Evolutionary conservation across 2,329 filamentous ascomycete species (phyloP), one percentile per base, ranked within the genome.

Genomic region (Arthrobotrys iridis): DNA sequence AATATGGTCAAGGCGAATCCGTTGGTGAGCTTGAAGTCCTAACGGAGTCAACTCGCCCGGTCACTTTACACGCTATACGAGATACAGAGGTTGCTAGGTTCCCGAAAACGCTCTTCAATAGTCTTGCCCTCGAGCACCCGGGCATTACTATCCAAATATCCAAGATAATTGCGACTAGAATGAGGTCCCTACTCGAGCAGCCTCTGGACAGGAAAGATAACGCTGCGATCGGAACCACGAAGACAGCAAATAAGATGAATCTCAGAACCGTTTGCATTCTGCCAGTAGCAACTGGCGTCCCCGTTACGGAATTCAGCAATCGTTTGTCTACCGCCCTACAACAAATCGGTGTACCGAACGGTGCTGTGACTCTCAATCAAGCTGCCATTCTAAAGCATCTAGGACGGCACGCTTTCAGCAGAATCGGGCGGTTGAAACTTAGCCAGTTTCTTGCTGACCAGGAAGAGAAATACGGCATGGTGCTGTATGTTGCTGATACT

Each of bases 141-240:
- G 96, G 93, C 45, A 99, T 99, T 80, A 98, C 95, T 0, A 98
- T 99, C 82, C 97, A 98, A 82, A 96, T 99, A 26, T 98, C 95
- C 0, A 99, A 98, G 82, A 95, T 99, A 78, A 97, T 99, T 79
- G 95, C 95, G 0, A 93, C 93, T 35, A 89, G 95, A 2, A 98
- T 99, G 95, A 87, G 94, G 75, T 88, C 92, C 43, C 83, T 97
- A 40, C 88, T 98, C 18, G 93, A 98, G 79, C 90, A 93, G 79
- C 91, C 93, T 1, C 83, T 92, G 13, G 71, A 75, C 24, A 62
- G 63, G 58, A 68, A 74, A 33, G 68, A 74, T 24, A 74, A 74
- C 18, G 63, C 46, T 24, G 63, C 57, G 7, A 33, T 75, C 2
- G 86, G 87, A 0, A 86, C 85, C 33, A 90, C 88, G 72, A 89